phyloP scores from a whole-genome alignment of 2,329 filamentous ascomycete species.

The Akanthomyces dipterigenus region DNA sequence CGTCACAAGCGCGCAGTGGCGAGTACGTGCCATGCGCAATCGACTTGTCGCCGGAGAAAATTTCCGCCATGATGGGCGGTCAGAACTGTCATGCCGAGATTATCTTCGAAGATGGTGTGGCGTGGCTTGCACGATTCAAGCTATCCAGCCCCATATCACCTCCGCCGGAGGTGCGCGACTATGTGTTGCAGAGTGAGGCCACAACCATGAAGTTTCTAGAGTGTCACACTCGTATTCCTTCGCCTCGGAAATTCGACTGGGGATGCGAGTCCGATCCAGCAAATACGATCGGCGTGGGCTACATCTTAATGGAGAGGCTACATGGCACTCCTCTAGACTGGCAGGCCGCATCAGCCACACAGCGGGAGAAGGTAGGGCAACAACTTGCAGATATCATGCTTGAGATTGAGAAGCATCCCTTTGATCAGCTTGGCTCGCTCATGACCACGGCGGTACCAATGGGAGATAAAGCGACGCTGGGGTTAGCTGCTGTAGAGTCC shows the following conservation, averaged over 20 bases:
- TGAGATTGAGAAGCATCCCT: conserved; percentile 26
- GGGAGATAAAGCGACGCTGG: neutral
- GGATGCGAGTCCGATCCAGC: conserved; percentile 22
- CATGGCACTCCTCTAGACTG: conserved; percentile 28
- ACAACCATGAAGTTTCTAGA: conserved; percentile 20
- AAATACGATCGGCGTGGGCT: conserved; percentile 29
- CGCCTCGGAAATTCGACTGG: conserved; percentile 28
- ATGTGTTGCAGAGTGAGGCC: conserved; percentile 22
- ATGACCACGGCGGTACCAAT: neutral
- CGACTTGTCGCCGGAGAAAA: conserved; percentile 15
- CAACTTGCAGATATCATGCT: conserved; percentile 26
- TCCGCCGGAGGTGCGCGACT: conserved; percentile 18
- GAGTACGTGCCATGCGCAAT: conserved; percentile 15
- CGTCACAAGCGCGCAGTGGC: conserved; percentile 13
- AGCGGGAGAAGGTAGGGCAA: conserved; percentile 25
- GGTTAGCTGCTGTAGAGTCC: neutral
- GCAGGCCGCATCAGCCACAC: conserved; percentile 20
- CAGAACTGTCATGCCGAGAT: conserved; percentile 23
- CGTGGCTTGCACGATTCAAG: conserved; percentile 22
- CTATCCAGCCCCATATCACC: conserved; percentile 16
- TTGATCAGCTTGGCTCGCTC: conserved; percentile 22
- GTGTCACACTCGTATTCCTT: conserved; percentile 22
- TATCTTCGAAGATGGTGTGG: conserved; percentile 20
- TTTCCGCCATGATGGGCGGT: conserved; percentile 21
- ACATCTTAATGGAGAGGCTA: conserved; percentile 37